Base-by-base conservation (phyloP, 2,329 filamentous ascomycete species). In the Aspergillus fumigatus region DNA sequence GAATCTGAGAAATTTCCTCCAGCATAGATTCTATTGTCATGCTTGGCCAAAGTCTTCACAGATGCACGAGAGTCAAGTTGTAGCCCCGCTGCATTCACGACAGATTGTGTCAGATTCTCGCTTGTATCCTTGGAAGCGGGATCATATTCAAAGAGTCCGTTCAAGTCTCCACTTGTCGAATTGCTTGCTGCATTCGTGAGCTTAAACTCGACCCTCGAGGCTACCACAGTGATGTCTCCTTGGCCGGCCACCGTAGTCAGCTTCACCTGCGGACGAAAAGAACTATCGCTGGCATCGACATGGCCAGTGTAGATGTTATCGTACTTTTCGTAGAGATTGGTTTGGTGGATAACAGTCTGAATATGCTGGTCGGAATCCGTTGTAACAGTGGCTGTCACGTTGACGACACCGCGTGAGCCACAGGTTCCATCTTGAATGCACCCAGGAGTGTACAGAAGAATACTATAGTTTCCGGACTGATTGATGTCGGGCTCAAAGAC, bases 281-380 rank as follows among this genome's bases (percentile, higher is more conserved):
- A 83, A 60, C 77, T 79, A 9, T 84, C 87, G 53, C 83, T 86
- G 53, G 87, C 86, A 69, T 97, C 91, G 53, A 99, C 85, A 62
- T 86, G 86, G 49, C 92, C 94, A 62, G 88, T 88, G 75, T 92
- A 96, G 57, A 99, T 86, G 64, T 90, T 87, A 70, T 99, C 94
- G 69, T 96, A 97, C 74, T 99, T 99, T 79, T 97, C 93, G 72
- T 88, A 95, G 70, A 95, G 84, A 75, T 99, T 99, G 19, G 92
- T 96, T 74, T 99, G 94, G 70, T 84, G 95, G 7, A 97, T 77
- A 0, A 83, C 81, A 0, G 80, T 84, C 27, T 84, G 81, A 56
- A 86, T 80, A 4, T 83, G 78, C 60, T 65, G 76, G 64, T 69
- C 80, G 67, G 63, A 75, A 29, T 68, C 68, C 41, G 71, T 72